Conservation (phyloP, 148 eudicot genomes). For the Diospyros kaki region DNA sequence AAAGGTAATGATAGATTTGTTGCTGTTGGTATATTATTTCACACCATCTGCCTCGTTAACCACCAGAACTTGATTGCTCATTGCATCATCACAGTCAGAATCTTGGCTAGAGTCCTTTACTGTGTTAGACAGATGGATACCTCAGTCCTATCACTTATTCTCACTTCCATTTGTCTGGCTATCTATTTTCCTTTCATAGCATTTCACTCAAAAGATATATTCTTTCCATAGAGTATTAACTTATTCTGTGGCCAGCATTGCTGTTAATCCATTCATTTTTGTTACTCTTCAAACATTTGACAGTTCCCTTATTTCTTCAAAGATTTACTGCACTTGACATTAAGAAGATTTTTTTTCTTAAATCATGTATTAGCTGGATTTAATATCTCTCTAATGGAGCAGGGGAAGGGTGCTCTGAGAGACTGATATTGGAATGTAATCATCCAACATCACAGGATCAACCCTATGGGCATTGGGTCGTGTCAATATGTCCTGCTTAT, state of each 20-base stretch:
- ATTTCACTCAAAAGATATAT: background rate
- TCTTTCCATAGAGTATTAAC: background rate
- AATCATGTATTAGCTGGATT: background rate
- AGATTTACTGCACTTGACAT: background rate
- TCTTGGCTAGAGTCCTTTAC: background rate
- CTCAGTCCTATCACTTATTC: background rate
- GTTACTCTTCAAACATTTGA: background rate
- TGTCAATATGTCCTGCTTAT: constrained; percentile 73
- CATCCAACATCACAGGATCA: constrained; percentile 51
- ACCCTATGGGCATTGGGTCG: constrained; percentile 82
- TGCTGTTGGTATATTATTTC: background rate
- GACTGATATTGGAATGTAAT: constrained; percentile 58
- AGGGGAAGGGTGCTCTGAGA: constrained; percentile 78
- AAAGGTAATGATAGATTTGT: background rate
- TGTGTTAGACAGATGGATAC: background rate
- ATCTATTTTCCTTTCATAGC: background rate
- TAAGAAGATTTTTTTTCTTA: background rate
- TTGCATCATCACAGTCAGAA: background rate
- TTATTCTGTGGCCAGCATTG: background rate
- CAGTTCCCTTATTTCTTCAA: background rate
- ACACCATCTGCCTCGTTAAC: background rate
- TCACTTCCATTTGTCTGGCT: background rate
- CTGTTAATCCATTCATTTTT: background rate
- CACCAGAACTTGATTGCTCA: background rate
- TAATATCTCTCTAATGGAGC: constrained; percentile 17